A percentile compares a stretch with the other conserved stretches of the same genome.
These are phyloP conservation scores for Myriosclerotinia scirpicola DNA, from an alignment of 2,329 filamentous ascomycete species.

Conservation along the genomic window DNA sequence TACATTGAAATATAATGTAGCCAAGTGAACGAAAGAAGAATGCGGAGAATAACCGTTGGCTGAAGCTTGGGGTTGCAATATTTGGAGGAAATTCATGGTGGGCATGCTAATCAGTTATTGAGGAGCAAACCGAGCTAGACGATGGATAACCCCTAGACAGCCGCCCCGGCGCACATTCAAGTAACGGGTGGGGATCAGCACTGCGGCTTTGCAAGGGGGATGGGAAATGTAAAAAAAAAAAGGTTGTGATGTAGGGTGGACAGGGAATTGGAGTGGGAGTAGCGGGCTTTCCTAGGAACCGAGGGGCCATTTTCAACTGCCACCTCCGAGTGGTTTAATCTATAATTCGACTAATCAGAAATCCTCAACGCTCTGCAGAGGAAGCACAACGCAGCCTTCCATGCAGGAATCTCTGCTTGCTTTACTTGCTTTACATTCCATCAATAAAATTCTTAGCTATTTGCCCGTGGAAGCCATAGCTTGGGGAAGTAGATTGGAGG, in stretches of 20 bases:
- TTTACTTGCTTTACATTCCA: slow-evolving; percentile 5
- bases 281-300: slow-evolving; percentile 22
- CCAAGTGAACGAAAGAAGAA: slow-evolving; percentile 26
- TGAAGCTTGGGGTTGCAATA: slow-evolving; percentile 26
- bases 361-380: slow-evolving; percentile 27
- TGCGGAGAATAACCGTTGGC: slow-evolving; percentile 22
- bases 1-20: slow-evolving; percentile 23
- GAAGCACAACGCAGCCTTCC: slow-evolving; percentile 40
- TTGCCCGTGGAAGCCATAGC: not conserved
- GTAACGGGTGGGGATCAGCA: slow-evolving; percentile 33
- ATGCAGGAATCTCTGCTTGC: slow-evolving; percentile 28
- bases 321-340: slow-evolving; percentile 22
- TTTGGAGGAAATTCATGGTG: slow-evolving; percentile 26
- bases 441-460: not conserved
- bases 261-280: slow-evolving; percentile 12
- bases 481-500: not conserved
- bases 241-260: slow-evolving; percentile 20
- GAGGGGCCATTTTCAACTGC: slow-evolving; percentile 27
- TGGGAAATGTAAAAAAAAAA: slow-evolving; percentile 5
- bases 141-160: slow-evolving; percentile 21
- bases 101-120: slow-evolving; percentile 35
- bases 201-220: slow-evolving; percentile 31
- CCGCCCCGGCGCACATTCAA: slow-evolving; percentile 26
- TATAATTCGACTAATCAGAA: slow-evolving; percentile 24
- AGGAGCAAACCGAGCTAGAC: slow-evolving; percentile 28